phyloP scores from a whole-genome alignment of 768 basidiomycete genomes.

The Tremella mesenterica region DNA sequence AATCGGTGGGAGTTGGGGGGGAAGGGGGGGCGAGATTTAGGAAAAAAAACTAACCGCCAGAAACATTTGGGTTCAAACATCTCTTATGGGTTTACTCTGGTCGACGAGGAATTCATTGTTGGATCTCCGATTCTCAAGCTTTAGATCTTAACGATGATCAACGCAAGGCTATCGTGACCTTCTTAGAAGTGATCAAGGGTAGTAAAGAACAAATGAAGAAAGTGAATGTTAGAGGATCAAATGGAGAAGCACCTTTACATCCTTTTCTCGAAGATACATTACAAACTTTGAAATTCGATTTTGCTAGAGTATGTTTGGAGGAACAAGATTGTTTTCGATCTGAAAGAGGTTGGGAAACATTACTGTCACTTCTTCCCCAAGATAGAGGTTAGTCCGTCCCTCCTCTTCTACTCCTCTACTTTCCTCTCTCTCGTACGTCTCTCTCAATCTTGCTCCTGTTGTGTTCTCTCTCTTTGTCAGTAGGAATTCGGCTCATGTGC shows the following conservation, averaged over 20 bases:
- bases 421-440: too few species aligned
- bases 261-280: conserved; percentile 57
- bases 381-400: conserved; percentile 48
- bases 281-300: conserved; percentile 52
- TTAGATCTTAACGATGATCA: conserved; percentile 86
- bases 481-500: too few species aligned
- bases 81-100: conserved; percentile 98
- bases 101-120: conserved; percentile 93
- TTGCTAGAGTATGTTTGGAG: conserved; percentile 59
- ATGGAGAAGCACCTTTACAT: conserved; percentile 51
- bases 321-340: conserved; percentile 78
- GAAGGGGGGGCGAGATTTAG: too few species aligned
- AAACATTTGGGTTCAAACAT: conserved; percentile 83
- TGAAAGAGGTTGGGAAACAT: conserved; percentile 61
- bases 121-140: conserved; percentile 85
- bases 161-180: conserved; percentile 74
- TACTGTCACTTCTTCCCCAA: conserved; percentile 63
- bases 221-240: conserved; percentile 58
- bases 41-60: conserved; percentile 25
- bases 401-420: background rate
- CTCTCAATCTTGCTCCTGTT: too few species aligned
- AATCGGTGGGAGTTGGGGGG: too few species aligned
- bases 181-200: conserved; percentile 72
- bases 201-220: conserved; percentile 74
- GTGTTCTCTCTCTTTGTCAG: too few species aligned